A percentile compares a stretch with the other conserved stretches of the same genome.
Evolutionary conservation across 768 basidiomycete genomes (phyloP).

Genomic region (Tubosaeta brunneosetosa): DNA sequence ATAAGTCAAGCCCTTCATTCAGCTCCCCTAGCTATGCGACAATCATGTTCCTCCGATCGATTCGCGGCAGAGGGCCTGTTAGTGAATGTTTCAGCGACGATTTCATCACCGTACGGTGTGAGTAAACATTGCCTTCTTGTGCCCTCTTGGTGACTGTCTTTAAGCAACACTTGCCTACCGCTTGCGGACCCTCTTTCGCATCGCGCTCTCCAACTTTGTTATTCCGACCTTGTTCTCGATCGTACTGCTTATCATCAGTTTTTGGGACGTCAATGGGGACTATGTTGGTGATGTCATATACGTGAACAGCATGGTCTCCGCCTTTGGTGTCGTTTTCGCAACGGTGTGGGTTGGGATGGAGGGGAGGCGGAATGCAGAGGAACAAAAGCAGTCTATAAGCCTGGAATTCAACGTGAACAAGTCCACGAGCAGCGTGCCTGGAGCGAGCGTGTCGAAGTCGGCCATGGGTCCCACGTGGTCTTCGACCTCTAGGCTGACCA

Average conservation of each 20-base stretch:
- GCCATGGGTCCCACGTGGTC: too few species aligned
- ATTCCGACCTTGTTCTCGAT: slow-evolving; percentile 25
- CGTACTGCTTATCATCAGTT: background rate
- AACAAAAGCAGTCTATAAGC: background rate
- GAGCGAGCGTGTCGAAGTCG: background rate
- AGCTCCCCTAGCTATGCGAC: slow-evolving; percentile 20
- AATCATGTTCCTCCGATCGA: slow-evolving; percentile 17
- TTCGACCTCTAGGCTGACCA: background rate
- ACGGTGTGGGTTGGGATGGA: slow-evolving; percentile 7
- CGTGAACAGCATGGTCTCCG: slow-evolving; percentile 3
- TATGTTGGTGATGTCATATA: background rate
- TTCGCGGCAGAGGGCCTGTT: background rate
- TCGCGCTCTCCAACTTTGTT: slow-evolving; percentile 28
- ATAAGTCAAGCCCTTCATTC: too few species aligned
- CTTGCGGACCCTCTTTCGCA: slow-evolving; percentile 13
- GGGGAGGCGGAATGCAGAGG: background rate
- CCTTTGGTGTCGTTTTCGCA: slow-evolving; percentile 5
- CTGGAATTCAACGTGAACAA: background rate
- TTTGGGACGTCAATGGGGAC: background rate
- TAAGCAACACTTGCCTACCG: slow-evolving; percentile 13
- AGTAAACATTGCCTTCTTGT: background rate
- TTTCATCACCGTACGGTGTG: background rate
- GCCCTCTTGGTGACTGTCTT: background rate
- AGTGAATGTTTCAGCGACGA: background rate
- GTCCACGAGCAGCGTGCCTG: background rate